Evolutionary conservation across 371 early-diverging fungal species (phyloP).

Genomic region (Mucor mucedo): DNA sequence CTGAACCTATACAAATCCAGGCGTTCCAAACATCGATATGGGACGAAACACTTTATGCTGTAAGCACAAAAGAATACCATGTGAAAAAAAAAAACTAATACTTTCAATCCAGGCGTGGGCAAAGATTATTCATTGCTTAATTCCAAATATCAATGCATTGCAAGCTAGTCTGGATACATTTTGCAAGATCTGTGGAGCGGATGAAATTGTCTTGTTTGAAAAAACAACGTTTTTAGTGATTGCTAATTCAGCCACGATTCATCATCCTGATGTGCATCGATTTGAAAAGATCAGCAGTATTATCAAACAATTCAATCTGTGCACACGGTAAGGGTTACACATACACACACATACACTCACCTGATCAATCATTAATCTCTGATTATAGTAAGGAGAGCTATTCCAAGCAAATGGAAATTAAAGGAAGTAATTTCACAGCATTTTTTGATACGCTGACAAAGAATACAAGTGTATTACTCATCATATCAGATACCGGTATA

Average conservation of each 20-base stretch:
- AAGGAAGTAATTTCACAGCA: constrained; percentile 79
- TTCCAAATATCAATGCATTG: constrained; percentile 87
- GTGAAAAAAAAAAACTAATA: not conserved
- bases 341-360: not conserved
- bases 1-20: constrained; percentile 75
- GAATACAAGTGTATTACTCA: constrained; percentile 91
- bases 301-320: constrained; percentile 91
- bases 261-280: constrained; percentile 72
- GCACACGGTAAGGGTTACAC: constrained; percentile 65
- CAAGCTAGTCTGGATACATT: constrained; percentile 81
- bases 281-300: constrained; percentile 93
- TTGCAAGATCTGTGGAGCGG: constrained; percentile 84
- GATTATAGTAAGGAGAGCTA: constrained; percentile 21
- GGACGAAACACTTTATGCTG: constrained; percentile 93
- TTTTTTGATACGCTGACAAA: constrained; percentile 91
- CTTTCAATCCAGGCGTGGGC: constrained; percentile 85
- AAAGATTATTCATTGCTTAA: constrained; percentile 88
- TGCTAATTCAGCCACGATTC: constrained; percentile 68
- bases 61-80: constrained; percentile 27
- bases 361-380: not conserved
- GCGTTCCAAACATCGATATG: constrained; percentile 93
- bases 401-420: constrained; percentile 74
- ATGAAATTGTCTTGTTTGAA: constrained; percentile 94
- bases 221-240: constrained; percentile 93
- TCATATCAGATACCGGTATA: constrained; percentile 86